Base-by-base conservation (phyloP, 1,139 yeast genomes). In the Meyerozyma smithsonii region DNA sequence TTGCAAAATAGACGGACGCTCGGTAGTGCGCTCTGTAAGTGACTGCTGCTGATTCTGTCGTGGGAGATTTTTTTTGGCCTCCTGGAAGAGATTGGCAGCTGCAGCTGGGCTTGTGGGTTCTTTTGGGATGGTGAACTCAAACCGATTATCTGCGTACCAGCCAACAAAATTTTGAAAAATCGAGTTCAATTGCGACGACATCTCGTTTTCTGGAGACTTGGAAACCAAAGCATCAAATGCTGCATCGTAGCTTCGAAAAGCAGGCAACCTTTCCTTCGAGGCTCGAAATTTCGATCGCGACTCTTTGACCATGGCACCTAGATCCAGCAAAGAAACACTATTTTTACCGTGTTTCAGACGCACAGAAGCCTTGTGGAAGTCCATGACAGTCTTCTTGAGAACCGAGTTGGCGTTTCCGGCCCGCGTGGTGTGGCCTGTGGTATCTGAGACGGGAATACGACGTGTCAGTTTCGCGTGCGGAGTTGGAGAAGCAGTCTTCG, bases 241-340 rank as follows among this genome's bases (percentile, higher is more conserved):
- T n/a, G 10, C 21, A 8, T 30, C 34, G 16, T 30, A 30, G 14
- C 15, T 11, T 5, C 21, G 20, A 30, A 11, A n/a, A 4, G 12
- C 12, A 5, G 34, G 20, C 10, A 30, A 8, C 15, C 17, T 12
- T 18, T 11, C 12, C 7, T 17, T 18, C 8, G 34, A 30, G 8
- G 20, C 34, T 18, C 4, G 15, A 14, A 16, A 18, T 30, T 30
- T 30, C n/a, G 34, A 6, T 26, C 30, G 12, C 2, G 30, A 26
- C 14, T 30, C 12, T 18, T 18, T 30, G 19, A 30, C 34, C 14
- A 30, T n/a, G 8, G 14, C 12, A 8, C 30, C 32, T 45, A 44
- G 37, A 32, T 46, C 10, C 49, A 47, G 33, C 45, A 46, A 32
- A 38, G 42, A 21, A 47, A 47, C 42, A 34, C 46, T 24, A 44